phyloP scores from a whole-genome alignment of 2,329 filamentous ascomycete species.

The Cladosporium oxysporum region DNA sequence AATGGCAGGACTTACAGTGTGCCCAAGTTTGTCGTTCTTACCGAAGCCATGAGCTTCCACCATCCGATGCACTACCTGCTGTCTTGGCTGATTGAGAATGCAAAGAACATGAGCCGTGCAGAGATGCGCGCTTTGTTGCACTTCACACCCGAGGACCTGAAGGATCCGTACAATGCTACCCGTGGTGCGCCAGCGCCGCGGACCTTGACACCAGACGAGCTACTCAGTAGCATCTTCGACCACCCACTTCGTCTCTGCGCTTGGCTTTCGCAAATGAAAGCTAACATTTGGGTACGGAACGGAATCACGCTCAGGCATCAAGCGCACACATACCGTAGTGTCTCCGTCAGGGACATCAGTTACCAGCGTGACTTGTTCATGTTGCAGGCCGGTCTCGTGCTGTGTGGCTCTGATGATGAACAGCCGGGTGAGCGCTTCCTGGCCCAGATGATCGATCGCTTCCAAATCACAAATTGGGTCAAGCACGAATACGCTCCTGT shows the following conservation, averaged over 20 bases:
- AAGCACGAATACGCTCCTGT: constrained; percentile 76
- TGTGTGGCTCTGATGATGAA: constrained; percentile 73
- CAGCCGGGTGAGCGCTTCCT: constrained; percentile 59
- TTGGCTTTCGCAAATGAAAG: constrained; percentile 97
- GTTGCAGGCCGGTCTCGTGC: constrained; percentile 83
- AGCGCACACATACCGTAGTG: constrained; percentile 87
- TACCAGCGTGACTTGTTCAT: constrained; percentile 95
- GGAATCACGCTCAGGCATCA: constrained; percentile 95
- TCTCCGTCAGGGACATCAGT: constrained; percentile 84
- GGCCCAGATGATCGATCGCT: constrained; percentile 87
- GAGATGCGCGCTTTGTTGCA: constrained; percentile 68
- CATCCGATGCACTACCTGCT: constrained; percentile 94
- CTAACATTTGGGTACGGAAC: constrained; percentile 97
- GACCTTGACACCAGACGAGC: constrained; percentile 31
- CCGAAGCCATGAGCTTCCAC: constrained; percentile 93
- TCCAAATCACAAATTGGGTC: constrained; percentile 85
- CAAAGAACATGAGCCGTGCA: constrained; percentile 69
- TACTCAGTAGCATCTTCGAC: constrained; percentile 67
- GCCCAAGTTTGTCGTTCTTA: constrained; percentile 84
- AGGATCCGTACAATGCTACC: constrained; percentile 40
- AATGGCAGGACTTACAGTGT: constrained; percentile 56
- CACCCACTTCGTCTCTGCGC: constrained; percentile 90
- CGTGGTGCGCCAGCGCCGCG: constrained; percentile 26
- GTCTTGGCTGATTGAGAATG: constrained; percentile 93
- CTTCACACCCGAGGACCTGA: constrained; percentile 71